phyloP scores from a whole-genome alignment of 2,329 filamentous ascomycete species.

The Epichloe sylvatica region DNA sequence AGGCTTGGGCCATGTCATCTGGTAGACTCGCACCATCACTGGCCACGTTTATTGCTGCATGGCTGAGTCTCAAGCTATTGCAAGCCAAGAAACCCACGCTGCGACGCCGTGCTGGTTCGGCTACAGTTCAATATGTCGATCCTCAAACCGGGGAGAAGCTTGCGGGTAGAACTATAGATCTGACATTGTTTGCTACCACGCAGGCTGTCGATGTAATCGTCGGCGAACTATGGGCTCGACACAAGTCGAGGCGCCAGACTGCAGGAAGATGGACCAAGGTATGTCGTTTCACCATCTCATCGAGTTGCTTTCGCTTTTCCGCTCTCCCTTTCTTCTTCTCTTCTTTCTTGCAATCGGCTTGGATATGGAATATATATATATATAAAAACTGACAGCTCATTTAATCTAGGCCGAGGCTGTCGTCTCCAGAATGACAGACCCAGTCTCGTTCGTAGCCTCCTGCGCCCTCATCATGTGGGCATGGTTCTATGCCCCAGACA shows the following conservation, averaged over 20 bases:
- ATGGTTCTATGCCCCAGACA: slow-evolving; percentile 65
- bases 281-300: slow-evolving; percentile 1
- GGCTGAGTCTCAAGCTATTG: slow-evolving; percentile 41
- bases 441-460: slow-evolving; percentile 56
- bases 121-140: slow-evolving; percentile 1
- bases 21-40: slow-evolving; percentile 41
- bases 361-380: too few relatives aligned
- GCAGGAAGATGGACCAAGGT: slow-evolving; percentile 34
- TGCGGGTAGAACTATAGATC: slow-evolving; percentile 64
- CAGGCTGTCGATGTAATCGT: slow-evolving; percentile 60
- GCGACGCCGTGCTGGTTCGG: slow-evolving; percentile 12
- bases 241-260: slow-evolving; percentile 30
- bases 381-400: neutral
- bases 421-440: slow-evolving; percentile 37
- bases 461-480: slow-evolving; percentile 74
- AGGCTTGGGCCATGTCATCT: neutral
- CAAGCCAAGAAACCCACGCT: slow-evolving; percentile 35
- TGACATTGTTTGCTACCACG: slow-evolving; percentile 64
- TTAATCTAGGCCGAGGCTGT: slow-evolving; percentile 17
- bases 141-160: slow-evolving; percentile 11
- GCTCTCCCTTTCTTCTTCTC: neutral
- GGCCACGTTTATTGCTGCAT: slow-evolving; percentile 45
- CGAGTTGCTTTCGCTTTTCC: neutral
- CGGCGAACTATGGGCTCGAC: slow-evolving; percentile 48
- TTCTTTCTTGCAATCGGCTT: neutral